Percentiles rank a stretch among this genome's conserved stretches.
Evolutionary conservation across 2,329 filamentous ascomycete species (phyloP).

Genomic region (Aspergillus ochraceoroseus): DNA sequence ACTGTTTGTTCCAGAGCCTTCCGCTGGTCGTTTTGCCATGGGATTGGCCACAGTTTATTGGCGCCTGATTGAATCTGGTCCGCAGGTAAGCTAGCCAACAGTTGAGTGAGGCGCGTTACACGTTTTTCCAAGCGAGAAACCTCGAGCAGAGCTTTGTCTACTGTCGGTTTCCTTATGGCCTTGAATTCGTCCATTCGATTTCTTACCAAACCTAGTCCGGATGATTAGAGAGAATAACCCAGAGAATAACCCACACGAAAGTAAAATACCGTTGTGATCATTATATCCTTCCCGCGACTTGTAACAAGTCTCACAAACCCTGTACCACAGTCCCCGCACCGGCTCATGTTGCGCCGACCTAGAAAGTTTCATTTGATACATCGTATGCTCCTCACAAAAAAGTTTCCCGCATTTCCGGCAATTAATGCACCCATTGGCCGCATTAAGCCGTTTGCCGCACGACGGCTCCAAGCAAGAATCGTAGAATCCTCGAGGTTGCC

Average conservation of each 20-base stretch:
- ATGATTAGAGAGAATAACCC: too few relatives aligned
- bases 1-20: slow-evolving; percentile 85
- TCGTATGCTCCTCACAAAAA: slow-evolving; percentile 96
- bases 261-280: slow-evolving; percentile 62
- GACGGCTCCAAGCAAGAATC: slow-evolving; percentile 83
- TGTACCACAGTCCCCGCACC: slow-evolving; percentile 81
- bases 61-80: slow-evolving; percentile 55
- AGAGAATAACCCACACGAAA: too few relatives aligned
- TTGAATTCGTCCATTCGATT: slow-evolving; percentile 70
- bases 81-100: slow-evolving; percentile 70
- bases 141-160: slow-evolving; percentile 83
- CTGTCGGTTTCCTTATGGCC: slow-evolving; percentile 65
- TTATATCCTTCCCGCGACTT: slow-evolving; percentile 95
- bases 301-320: slow-evolving; percentile 98
- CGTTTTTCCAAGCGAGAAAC: slow-evolving; percentile 86
- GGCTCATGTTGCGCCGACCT: slow-evolving; percentile 85
- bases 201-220: slow-evolving; percentile 57
- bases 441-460: slow-evolving; percentile 74
- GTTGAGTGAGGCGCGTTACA: slow-evolving; percentile 78
- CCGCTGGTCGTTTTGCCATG: slow-evolving; percentile 67
- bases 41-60: slow-evolving; percentile 49
- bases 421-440: slow-evolving; percentile 79
- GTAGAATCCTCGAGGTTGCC: slow-evolving; percentile 70
- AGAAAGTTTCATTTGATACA: slow-evolving; percentile 99
- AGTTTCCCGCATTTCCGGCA: slow-evolving; percentile 88